phyloP scores from a whole-genome alignment of 163 green algal species.

The Chloroidium sp. region DNA sequence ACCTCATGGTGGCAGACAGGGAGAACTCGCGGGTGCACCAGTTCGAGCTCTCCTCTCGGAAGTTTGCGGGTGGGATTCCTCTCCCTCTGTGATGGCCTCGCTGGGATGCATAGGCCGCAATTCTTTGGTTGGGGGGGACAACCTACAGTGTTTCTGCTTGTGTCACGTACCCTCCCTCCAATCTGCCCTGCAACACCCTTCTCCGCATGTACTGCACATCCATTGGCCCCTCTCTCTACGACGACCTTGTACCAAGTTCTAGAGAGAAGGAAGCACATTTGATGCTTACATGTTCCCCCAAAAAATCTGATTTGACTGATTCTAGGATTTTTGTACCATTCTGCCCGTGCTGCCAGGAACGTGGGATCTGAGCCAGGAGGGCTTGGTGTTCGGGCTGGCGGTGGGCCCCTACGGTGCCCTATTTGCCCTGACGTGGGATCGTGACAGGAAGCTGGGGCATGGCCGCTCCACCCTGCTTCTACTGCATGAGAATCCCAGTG shows the following conservation, averaged over 20 bases:
- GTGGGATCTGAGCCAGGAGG: constrained; percentile 24
- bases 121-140: no score
- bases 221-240: no score
- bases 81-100: no score
- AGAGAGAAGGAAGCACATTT: no score
- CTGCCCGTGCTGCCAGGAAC: constrained; percentile 7
- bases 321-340: neutral
- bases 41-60: constrained; percentile 30
- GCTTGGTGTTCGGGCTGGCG: constrained; percentile 48
- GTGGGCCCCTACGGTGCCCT: constrained; percentile 58
- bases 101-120: no score
- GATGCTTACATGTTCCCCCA: no score
- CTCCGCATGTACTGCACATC: no score
- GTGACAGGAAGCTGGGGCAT: neutral
- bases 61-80: constrained; percentile 4
- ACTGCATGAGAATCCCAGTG: constrained; percentile 3
- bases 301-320: no score
- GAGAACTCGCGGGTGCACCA: constrained; percentile 41
- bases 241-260: no score
- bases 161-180: no score
- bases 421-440: constrained; percentile 55
- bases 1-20: constrained; percentile 57
- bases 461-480: constrained; percentile 18
- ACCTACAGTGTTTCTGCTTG: no score
- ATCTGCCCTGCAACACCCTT: no score